Conservation (phyloP, 2,329 filamentous ascomycete genomes). For the Laburnicola sp. region DNA sequence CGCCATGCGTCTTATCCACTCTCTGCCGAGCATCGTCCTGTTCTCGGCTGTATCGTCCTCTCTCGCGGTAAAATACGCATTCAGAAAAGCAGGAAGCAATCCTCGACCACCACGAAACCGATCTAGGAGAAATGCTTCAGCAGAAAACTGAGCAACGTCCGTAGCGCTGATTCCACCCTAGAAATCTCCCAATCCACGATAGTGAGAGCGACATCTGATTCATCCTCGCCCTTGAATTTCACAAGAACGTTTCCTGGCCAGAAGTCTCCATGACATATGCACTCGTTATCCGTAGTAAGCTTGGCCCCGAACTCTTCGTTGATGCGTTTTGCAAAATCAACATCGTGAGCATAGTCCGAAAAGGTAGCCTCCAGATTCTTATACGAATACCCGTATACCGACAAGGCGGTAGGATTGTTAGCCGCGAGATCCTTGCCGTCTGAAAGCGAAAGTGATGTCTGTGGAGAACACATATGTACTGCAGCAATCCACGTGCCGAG, state of each 20-base stretch:
- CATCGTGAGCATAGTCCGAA: constrained; percentile 25
- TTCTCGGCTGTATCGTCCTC: background rate
- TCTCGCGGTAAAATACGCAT: constrained; percentile 23
- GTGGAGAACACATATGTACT: constrained; percentile 26
- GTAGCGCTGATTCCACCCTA: constrained; percentile 40
- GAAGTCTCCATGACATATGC: constrained; percentile 46
- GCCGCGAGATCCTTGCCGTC: constrained; percentile 3
- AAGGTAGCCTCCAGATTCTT: constrained; percentile 29
- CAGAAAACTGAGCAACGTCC: constrained; percentile 45
- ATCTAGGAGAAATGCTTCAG: constrained; percentile 44
- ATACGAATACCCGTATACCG: constrained; percentile 38
- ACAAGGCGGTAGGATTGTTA: constrained; percentile 35
- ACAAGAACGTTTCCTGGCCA: constrained; percentile 46
- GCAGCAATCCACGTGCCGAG: constrained; percentile 40
- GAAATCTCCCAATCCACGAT: constrained; percentile 45
- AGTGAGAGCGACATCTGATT: constrained; percentile 21
- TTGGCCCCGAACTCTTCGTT: constrained; percentile 34
- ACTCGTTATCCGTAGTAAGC: constrained; percentile 35
- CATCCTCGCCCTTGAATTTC: background rate
- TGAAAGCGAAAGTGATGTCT: constrained; percentile 16
- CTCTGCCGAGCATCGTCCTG: constrained; percentile 11
- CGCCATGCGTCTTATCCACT: constrained; percentile 31
- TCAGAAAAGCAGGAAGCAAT: constrained; percentile 33
- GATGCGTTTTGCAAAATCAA: constrained; percentile 26
- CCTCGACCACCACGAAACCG: constrained; percentile 35